A percentile compares a stretch with the other conserved stretches of the same genome.
Conservation (phyloP, 179 eudicot species). For the Actinidia arguta region DNA sequence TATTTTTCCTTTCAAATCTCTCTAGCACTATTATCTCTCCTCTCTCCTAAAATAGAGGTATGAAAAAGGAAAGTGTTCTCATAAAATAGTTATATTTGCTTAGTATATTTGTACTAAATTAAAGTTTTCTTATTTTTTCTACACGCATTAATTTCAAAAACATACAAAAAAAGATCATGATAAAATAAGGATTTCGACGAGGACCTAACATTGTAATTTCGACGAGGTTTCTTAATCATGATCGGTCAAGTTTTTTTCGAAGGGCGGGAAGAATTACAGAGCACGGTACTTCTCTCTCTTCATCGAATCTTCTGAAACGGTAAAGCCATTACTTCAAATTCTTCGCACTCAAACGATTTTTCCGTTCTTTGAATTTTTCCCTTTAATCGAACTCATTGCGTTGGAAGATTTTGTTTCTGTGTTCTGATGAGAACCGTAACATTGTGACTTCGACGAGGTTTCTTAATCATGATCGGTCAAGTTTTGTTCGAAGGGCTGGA, state of each 20-base stretch:
- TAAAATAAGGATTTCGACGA: not conserved
- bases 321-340: not conserved
- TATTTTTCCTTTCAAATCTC: too few species aligned
- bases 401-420: not conserved
- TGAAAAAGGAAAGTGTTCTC: too few species aligned
- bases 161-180: too few species aligned
- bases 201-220: not conserved
- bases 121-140: too few species aligned
- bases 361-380: not conserved
- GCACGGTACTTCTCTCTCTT: too few species aligned
- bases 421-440: not conserved
- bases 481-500: not conserved
- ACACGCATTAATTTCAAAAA: too few species aligned
- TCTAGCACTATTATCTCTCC: too few species aligned
- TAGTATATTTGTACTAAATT: too few species aligned
- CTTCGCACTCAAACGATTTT: not conserved
- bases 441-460: not conserved
- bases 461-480: not conserved
- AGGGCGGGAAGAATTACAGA: too few species aligned
- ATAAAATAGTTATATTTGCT: too few species aligned
- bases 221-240: not conserved
- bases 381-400: not conserved
- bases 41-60: too few species aligned
- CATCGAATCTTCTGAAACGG: too few species aligned
- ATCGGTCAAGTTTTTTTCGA: not conserved